A percentile compares a stretch with the other conserved stretches of the same genome.
phyloP scores from a whole-genome alignment of 306 rosid species.

The Quercus engelmannii region DNA sequence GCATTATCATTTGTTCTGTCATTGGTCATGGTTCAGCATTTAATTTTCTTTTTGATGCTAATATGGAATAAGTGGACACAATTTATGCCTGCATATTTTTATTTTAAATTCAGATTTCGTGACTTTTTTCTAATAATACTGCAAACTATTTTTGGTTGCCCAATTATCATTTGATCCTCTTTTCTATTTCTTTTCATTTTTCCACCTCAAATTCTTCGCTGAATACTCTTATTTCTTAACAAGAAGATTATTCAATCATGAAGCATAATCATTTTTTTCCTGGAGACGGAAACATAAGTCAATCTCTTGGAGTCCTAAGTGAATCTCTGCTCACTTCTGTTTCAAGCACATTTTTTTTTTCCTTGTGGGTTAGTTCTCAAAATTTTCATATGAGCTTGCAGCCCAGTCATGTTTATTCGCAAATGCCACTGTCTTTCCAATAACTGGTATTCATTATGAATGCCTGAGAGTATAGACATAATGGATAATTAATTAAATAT shows the following conservation, averaged over 20 bases:
- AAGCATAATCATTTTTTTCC: not conserved
- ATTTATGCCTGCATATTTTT: slow-evolving; percentile 1
- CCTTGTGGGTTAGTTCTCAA: not conserved
- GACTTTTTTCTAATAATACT: not conserved
- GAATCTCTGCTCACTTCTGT: not conserved
- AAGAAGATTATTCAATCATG: not conserved
- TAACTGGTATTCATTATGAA: no score
- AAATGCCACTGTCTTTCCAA: no score
- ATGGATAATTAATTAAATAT: slow-evolving; percentile 9
- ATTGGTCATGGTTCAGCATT: slow-evolving; percentile 85
- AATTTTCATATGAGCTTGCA: not conserved
- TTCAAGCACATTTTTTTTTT: not conserved
- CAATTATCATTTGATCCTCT: no score
- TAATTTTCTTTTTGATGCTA: slow-evolving; percentile 1
- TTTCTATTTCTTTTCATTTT: no score
- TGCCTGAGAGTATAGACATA: not conserved
- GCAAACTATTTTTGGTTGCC: not conserved
- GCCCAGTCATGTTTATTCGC: no score
- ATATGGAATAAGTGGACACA: slow-evolving; percentile 1
- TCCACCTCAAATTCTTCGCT: not conserved
- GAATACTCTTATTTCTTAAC: not conserved
- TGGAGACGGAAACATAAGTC: not conserved
- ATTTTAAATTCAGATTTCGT: not conserved
- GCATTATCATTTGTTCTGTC: slow-evolving; percentile 82
- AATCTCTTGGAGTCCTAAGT: not conserved